phyloP scores from a whole-genome alignment of 305 asterid species.

The Fraxinus dipetala region DNA sequence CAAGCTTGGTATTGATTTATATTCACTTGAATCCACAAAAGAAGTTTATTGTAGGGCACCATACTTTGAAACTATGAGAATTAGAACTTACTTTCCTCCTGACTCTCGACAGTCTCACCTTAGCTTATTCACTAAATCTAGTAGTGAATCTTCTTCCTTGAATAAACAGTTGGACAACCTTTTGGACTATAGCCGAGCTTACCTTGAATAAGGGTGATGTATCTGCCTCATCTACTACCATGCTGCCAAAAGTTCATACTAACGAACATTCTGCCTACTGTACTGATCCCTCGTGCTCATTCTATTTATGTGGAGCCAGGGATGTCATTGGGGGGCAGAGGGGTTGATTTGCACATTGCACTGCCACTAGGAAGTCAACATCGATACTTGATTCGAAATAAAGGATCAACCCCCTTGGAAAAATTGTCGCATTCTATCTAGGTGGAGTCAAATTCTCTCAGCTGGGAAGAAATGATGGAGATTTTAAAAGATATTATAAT shows the following conservation, averaged over 20 bases:
- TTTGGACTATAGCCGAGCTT: neutral
- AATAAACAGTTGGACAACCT: neutral
- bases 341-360: neutral
- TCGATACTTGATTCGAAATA: neutral
- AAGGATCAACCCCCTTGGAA: neutral
- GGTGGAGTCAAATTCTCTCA: neutral
- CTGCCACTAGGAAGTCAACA: neutral
- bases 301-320: neutral
- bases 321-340: neutral
- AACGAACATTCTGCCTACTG: neutral
- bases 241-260: neutral
- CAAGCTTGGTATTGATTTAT: neutral
- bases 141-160: neutral
- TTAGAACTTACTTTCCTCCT: neutral
- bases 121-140: neutral
- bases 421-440: too few species aligned
- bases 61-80: neutral
- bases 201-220: neutral
- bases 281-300: neutral
- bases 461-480: neutral
- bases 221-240: neutral
- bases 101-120: neutral
- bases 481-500: neutral
- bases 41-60: neutral
- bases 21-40: neutral